Base-by-base conservation (phyloP, 2,329 filamentous ascomycete genomes). In the Talaromyces sp. region DNA sequence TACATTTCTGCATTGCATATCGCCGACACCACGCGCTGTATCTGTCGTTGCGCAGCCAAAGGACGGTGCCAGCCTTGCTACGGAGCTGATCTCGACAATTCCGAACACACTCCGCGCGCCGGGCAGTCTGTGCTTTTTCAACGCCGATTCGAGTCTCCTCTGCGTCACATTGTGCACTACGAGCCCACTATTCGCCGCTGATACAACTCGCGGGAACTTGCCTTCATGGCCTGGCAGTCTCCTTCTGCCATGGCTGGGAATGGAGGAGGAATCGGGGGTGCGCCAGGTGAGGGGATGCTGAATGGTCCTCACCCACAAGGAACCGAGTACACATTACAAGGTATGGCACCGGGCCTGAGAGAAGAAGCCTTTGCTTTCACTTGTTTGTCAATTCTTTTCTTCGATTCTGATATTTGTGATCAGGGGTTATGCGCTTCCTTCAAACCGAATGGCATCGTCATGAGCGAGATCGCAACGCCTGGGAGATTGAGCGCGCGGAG, bases 361-460 rank as follows among this genome's bases (percentile, higher is more conserved):
- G 45, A 35, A 1, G 11, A 11, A 5, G 7, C 21, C 31, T n/a
- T 31, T 10, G 17, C 11, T 17, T 3, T 52, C 17, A 17, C n/a
- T 25, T 37, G n/a, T 52, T 9, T 35, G 4, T 15, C 17, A n/a
- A 22, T 33, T 13, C 7, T 48, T 15, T 46, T n/a, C 25, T 41
- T 15, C 15, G n/a, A 54, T 31, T 19, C 60, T 43, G 25, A 31
- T 28, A 36, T 37, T 28, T 7, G 19, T 53, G 19, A 19, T 33
- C 4, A 94, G 90, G 94, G 70, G 94, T 99, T 37, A 99, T 99
- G 94, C 92, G 94, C 75, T 99, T 99, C 74, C 85, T 99, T 39
- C 94, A 99, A 78, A 94, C 94, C 50, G 93, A 99, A 83, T 99
- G 94, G 94, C 94, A 99, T 76, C 88, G 91, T 65, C 93, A 99